A percentile compares a stretch with the other conserved stretches of the same genome.
These are phyloP conservation scores for Lipomyces yamanashiensis DNA, from an alignment of 805 yeast genomes.

Conservation along the genomic window DNA sequence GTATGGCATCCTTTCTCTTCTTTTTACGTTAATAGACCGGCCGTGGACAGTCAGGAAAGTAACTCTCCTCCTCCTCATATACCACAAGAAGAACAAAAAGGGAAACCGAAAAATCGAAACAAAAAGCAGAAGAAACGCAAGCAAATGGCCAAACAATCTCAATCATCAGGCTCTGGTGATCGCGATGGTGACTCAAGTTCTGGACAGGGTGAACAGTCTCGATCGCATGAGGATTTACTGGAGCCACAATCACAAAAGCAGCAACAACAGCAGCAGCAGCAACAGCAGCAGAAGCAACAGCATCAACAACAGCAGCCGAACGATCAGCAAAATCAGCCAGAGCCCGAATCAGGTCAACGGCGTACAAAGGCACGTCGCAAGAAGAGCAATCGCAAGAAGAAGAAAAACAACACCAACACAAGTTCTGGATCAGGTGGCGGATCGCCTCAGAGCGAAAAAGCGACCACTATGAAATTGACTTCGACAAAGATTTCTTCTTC, in stretches of 20 bases:
- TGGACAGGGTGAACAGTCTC: neutral
- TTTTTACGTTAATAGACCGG: conserved; percentile 9
- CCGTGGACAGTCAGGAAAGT: conserved; percentile 1
- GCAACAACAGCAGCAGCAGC: conserved; percentile 3
- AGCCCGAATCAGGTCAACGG: neutral
- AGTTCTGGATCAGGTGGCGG: conserved; percentile 10
- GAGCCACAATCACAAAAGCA: conserved; percentile 1
- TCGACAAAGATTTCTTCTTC: neutral
- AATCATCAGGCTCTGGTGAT: too few relatives aligned
- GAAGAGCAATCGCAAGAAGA: conserved; percentile 2
- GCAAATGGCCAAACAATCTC: too few relatives aligned
- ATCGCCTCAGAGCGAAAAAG: neutral
- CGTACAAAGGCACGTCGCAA: conserved; percentile 6
- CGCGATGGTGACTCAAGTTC: neutral
- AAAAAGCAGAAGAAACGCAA: too few relatives aligned
- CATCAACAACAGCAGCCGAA: neutral
- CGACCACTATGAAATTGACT: neutral
- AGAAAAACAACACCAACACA: conserved; percentile 4
- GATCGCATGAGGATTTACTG: neutral
- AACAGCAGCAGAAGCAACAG: conserved; percentile 5
- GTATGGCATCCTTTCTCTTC: conserved; percentile 19
- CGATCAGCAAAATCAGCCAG: neutral
- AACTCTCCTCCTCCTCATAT: neutral
- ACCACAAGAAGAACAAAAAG: too few relatives aligned
- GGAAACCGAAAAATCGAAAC: too few relatives aligned